These are phyloP conservation scores for Chrysanthemum makinoi DNA, from an alignment of 129 eudicot genomes.

Conservation along the genomic window DNA sequence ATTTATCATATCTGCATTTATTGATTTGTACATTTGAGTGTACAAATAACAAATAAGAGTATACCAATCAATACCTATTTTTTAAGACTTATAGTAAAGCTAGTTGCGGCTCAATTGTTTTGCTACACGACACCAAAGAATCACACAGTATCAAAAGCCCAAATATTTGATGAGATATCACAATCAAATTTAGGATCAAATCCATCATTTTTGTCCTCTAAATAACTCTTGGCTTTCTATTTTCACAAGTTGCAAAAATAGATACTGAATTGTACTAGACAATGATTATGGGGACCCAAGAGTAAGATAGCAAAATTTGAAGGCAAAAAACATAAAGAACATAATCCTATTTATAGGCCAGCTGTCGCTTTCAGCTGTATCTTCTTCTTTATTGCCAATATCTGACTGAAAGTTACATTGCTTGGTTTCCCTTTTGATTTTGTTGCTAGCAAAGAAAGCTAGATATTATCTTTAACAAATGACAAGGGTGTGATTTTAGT, in stretches of 20 bases:
- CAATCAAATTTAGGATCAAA: conserved; percentile 27
- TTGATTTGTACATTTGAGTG: no score
- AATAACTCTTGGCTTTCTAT: conserved; percentile 15
- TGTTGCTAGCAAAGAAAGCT: conserved; percentile 32
- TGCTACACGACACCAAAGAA: background rate
- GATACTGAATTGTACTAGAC: conserved; percentile 15
- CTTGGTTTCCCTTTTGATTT: conserved; percentile 29
- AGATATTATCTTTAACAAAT: conserved; percentile 19
- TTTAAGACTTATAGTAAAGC: background rate
- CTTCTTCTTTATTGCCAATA: conserved; percentile 39
- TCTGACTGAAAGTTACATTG: conserved; percentile 40
- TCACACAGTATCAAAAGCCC: conserved; percentile 14
- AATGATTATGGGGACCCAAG: conserved; percentile 22
- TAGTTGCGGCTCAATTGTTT: background rate
- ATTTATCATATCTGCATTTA: no score
- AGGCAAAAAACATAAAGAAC: conserved; percentile 32
- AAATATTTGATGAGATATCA: conserved; percentile 27
- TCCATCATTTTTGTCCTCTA: conserved; percentile 21
- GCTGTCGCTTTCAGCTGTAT: conserved; percentile 33
- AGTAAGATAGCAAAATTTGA: conserved; percentile 1
- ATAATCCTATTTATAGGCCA: conserved; percentile 37
- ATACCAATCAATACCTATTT: no score
- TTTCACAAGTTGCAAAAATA: conserved; percentile 10
- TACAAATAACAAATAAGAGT: no score
- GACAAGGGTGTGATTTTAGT: conserved; percentile 7